Evolutionary conservation across 1,284 basidiomycete genomes (phyloP), one percentile per base, ranked within the genome.

Genomic region (Sphaerobolus stellatus): DNA sequence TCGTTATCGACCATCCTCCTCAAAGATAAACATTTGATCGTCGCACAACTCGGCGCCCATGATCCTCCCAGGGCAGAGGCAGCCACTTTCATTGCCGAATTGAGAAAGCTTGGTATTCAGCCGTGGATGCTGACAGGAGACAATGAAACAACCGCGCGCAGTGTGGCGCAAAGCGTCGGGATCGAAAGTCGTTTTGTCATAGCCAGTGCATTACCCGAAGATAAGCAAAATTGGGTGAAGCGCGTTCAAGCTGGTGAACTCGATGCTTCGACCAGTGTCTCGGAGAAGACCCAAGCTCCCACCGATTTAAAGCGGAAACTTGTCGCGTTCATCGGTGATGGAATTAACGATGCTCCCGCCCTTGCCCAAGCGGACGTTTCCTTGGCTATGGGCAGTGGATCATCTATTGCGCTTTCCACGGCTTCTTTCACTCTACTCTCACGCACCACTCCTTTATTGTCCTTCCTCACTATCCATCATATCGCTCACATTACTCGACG

Each of bases 81-180:
- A 0, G 48, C 54, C 1, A 61, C 64, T 7, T 70, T 80, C 9
- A 65, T 84, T 11, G 54, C 63, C 5, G 57, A 62, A 9, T 74
- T 92, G 28, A 77, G 76, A 45, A 64, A 70, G 3, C 74, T 73
- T 33, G 81, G 82, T 0, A 75, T 88, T 20, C 74, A 75, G 20
- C 80, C 83, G 0, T 90, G 83, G 80, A 90, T 93, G 80, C 80
- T 92, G 31, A 88, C 88, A 5, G 91, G 92, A 4, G 92, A 95
- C 69, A 87, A 92, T 59, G 69, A 75, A 28, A 73, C 73, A 24
- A 92, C 92, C 3, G 90, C 88, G 0, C 77, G 77, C 41, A 87
- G 87, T 5, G 86, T 95, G 48, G 92, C 89, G 0, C 71, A 68
- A 56, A 71, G 69, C 43, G 78, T 88, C 2, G 86, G 86, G 7